phyloP scores from a whole-genome alignment of 805 yeast genomes.

The Phaffomyces thermotolerans region DNA sequence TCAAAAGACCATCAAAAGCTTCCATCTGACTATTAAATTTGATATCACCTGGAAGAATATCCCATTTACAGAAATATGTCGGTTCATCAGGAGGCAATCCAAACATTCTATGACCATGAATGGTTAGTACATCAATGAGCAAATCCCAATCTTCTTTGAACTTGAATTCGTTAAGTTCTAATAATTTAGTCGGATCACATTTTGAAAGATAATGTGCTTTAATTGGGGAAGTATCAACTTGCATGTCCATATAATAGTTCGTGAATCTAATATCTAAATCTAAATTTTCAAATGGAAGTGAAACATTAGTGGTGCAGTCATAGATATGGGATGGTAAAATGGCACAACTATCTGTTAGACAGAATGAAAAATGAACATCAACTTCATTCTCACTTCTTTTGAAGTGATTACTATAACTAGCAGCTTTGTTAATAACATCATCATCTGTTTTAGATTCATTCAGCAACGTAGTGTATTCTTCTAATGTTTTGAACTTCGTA shows the following conservation, averaged over 20 bases:
- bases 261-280: slow-evolving; percentile 81
- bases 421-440: not conserved
- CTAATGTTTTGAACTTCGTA: slow-evolving; percentile 76
- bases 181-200: slow-evolving; percentile 7
- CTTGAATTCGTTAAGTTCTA: slow-evolving; percentile 10
- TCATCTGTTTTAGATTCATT: slow-evolving; percentile 1
- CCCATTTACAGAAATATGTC: slow-evolving; percentile 89
- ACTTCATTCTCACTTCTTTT: slow-evolving; percentile 60
- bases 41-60: slow-evolving; percentile 59
- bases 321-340: slow-evolving; percentile 70
- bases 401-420: slow-evolving; percentile 6
- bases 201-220: slow-evolving; percentile 25
- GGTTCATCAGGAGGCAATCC: slow-evolving; percentile 88
- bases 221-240: slow-evolving; percentile 62
- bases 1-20: slow-evolving; percentile 36
- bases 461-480: slow-evolving; percentile 53
- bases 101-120: slow-evolving; percentile 88
- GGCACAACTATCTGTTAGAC: slow-evolving; percentile 62
- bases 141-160: slow-evolving; percentile 29
- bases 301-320: slow-evolving; percentile 52
- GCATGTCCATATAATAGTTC: slow-evolving; percentile 89
- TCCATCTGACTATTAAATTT: slow-evolving; percentile 41
- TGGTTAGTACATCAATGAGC: slow-evolving; percentile 47
- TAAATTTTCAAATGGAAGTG: slow-evolving; percentile 54
- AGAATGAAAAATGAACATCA: slow-evolving; percentile 68